phyloP scores from a whole-genome alignment of 352 stramenopile species.

The Globisporangium yorkense region DNA sequence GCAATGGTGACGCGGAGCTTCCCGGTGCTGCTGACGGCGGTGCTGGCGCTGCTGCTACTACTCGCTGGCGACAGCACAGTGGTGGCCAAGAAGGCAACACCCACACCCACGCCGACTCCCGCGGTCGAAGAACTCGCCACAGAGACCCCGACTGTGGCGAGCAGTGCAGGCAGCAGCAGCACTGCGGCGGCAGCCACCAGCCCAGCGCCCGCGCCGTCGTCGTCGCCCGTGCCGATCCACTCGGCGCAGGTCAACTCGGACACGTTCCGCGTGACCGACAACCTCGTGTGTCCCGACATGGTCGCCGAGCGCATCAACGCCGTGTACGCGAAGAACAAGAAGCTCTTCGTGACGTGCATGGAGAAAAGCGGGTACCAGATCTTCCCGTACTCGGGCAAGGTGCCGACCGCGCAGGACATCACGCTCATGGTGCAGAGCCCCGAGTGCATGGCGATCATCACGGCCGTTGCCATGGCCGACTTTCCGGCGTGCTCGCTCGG shows the following conservation, averaged over 20 bases:
- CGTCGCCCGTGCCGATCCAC: constrained; percentile 20
- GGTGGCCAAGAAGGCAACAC: background rate
- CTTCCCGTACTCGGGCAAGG: constrained; percentile 47
- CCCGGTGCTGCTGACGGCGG: background rate
- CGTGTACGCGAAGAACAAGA: constrained; percentile 44
- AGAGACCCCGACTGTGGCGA: background rate
- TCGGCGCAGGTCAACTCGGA: constrained; percentile 27
- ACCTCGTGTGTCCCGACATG: constrained; percentile 31
- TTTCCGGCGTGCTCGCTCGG: constrained; percentile 46
- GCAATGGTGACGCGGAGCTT: background rate
- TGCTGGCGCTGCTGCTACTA: background rate
- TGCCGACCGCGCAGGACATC: constrained; percentile 31
- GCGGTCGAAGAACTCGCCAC: background rate
- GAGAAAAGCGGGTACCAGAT: constrained; percentile 46
- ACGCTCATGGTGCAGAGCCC: constrained; percentile 34
- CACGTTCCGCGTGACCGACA: constrained; percentile 42
- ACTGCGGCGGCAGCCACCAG: background rate
- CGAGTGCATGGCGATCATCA: constrained; percentile 49
- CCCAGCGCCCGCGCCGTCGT: background rate
- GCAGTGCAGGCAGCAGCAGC: background rate
- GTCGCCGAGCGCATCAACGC: constrained; percentile 30
- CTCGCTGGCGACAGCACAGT: background rate
- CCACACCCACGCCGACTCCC: constrained; percentile 3
- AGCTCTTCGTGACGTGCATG: constrained; percentile 41
- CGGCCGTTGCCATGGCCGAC: constrained; percentile 27